A percentile compares a stretch with the other conserved stretches of the same genome.
Evolutionary conservation across 331 rosid species (phyloP).

Genomic region (Malus hybrid): DNA sequence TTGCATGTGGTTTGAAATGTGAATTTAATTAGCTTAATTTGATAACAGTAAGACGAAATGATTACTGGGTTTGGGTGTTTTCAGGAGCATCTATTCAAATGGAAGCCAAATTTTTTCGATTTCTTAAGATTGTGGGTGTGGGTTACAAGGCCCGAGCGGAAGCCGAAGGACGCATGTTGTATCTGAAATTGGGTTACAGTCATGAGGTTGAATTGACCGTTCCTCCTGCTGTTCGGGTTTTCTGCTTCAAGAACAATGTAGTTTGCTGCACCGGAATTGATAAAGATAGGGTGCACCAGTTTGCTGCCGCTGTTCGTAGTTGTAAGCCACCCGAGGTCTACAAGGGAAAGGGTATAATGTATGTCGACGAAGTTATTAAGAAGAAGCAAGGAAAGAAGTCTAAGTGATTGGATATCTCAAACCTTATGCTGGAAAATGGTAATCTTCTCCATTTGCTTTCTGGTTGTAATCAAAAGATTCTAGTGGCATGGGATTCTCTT

Average conservation of each 20-base stretch:
- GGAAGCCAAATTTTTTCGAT: slow-evolving; percentile 82
- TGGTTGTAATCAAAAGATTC: not conserved
- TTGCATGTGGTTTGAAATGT: not conserved
- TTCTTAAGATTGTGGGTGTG: slow-evolving; percentile 88
- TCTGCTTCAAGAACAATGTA: slow-evolving; percentile 88
- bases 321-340: slow-evolving; percentile 90
- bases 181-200: slow-evolving; percentile 76
- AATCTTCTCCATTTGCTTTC: not conserved
- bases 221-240: slow-evolving; percentile 80
- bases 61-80: not conserved
- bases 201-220: slow-evolving; percentile 80
- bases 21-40: not conserved
- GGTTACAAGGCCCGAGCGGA: slow-evolving; percentile 96
- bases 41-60: not conserved
- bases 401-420: slow-evolving; percentile 14
- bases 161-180: slow-evolving; percentile 59
- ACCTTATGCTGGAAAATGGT: not conserved
- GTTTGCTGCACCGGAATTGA: slow-evolving; percentile 88
- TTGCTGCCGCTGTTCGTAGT: slow-evolving; percentile 70
- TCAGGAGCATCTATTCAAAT: slow-evolving; percentile 13
- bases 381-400: slow-evolving; percentile 71
- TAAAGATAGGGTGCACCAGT: slow-evolving; percentile 80
- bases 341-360: slow-evolving; percentile 95
- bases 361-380: slow-evolving; percentile 64
- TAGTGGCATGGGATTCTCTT: not conserved